Percentiles rank a stretch among this genome's conserved stretches.
Conservation (phyloP, 345 rosid genomes). For the Euphorbia lathyris region DNA sequence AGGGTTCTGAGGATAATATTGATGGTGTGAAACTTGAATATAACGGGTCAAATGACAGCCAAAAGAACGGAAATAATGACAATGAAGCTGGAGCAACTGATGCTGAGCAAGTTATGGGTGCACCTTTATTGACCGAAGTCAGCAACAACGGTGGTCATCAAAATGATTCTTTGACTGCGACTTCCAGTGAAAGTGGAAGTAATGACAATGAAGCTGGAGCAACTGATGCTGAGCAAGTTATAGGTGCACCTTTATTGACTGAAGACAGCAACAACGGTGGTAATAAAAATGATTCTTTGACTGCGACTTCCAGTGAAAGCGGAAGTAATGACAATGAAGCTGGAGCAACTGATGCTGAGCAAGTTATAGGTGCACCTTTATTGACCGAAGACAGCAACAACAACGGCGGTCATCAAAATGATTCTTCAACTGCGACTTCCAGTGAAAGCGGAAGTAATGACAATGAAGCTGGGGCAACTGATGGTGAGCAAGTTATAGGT, state of each 20-base stretch:
- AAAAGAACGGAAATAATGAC: background rate
- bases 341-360: too few relatives aligned
- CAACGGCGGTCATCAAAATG: too few relatives aligned
- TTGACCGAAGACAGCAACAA: too few relatives aligned
- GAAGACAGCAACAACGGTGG: background rate
- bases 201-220: background rate
- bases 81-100: background rate
- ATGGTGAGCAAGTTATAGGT: background rate
- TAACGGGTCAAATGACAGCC: background rate
- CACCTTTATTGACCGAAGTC: too few relatives aligned
- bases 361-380: too few relatives aligned
- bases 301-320: conserved; percentile 6
- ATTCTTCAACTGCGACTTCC: too few relatives aligned
- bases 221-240: background rate
- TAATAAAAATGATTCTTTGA: background rate
- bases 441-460: background rate
- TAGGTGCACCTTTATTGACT: background rate
- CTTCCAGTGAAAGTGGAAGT: too few relatives aligned
- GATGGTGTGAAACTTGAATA: conserved; percentile 18
- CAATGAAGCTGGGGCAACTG: background rate
- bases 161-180: too few relatives aligned
- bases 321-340: background rate
- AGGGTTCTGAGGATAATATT: conserved; percentile 12
- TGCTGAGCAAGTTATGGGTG: too few relatives aligned
- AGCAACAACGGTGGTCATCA: too few relatives aligned